phyloP scores from a whole-genome alignment of 192 early-diverging fungal species.

The Linnemannia exigua region DNA sequence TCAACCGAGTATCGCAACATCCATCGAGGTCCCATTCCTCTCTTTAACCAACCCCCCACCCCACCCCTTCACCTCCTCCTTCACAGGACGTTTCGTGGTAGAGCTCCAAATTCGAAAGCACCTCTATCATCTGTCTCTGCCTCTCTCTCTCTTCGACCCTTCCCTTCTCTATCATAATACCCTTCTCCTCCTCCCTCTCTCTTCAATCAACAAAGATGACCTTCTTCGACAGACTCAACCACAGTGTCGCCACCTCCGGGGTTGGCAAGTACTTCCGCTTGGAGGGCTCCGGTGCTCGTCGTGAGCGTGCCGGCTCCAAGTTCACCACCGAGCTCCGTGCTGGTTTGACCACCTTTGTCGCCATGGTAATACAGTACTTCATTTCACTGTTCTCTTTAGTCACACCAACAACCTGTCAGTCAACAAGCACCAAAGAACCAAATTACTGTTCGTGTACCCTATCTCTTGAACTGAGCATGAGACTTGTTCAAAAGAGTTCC shows the following conservation, averaged over 20 bases:
- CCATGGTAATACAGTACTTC: conserved; percentile 64
- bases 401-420: background rate
- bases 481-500: background rate
- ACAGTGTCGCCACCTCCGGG: conserved; percentile 59
- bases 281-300: conserved; percentile 57
- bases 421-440: background rate
- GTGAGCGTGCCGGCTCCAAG: conserved; percentile 70
- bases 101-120: conserved; percentile 51
- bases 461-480: background rate
- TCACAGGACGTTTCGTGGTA: conserved; percentile 15
- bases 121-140: conserved; percentile 18
- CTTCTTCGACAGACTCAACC: conserved; percentile 43
- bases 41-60: background rate
- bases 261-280: conserved; percentile 72
- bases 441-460: background rate
- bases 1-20: background rate
- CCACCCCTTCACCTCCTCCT: background rate
- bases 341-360: conserved; percentile 75
- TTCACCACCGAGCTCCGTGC: conserved; percentile 79
- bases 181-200: background rate
- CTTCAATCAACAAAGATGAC: conserved; percentile 15
- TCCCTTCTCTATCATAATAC: background rate
- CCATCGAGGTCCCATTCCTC: conserved; percentile 20
- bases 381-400: conserved; percentile 2
- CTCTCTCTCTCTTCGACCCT: background rate